These are phyloP conservation scores for Simmondsia chinensis DNA, from an alignment of 148 eudicot species.

Conservation along the genomic window DNA sequence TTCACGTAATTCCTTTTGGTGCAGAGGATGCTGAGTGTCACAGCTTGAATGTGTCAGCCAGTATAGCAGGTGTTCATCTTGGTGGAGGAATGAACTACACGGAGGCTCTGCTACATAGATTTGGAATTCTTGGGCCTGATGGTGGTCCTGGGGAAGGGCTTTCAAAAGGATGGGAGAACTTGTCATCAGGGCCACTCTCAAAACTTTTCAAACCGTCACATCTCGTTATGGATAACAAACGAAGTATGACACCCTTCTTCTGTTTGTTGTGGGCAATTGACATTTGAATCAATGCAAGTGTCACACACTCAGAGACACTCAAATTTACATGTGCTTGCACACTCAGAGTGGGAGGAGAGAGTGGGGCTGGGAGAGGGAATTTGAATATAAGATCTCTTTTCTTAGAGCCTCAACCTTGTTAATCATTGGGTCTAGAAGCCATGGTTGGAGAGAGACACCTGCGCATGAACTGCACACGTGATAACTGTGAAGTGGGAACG, in stretches of 20 bases:
- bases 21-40: conserved; percentile 68
- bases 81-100: conserved; percentile 94
- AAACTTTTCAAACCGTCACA: conserved; percentile 73
- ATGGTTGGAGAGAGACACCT: too few relatives aligned
- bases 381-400: too few relatives aligned
- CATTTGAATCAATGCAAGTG: background rate
- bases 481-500: too few relatives aligned
- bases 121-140: conserved; percentile 86
- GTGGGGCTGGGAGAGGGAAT: too few relatives aligned
- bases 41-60: conserved; percentile 74
- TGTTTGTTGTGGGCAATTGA: background rate
- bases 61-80: conserved; percentile 79
- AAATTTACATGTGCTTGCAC: too few relatives aligned
- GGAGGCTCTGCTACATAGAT: conserved; percentile 73
- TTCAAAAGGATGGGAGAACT: conserved; percentile 56
- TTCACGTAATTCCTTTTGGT: conserved; percentile 71
- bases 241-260: conserved; percentile 19
- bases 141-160: conserved; percentile 93
- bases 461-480: too few relatives aligned
- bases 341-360: too few relatives aligned
- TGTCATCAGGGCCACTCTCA: conserved; percentile 72
- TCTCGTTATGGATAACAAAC: conserved; percentile 32
- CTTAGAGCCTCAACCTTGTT: too few relatives aligned
- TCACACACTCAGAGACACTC: too few relatives aligned
- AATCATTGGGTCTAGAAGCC: too few relatives aligned